Evolutionary conservation across 331 rosid genomes (phyloP), one percentile per base, ranked within the genome.

Genomic region (Malus hybrid): DNA sequence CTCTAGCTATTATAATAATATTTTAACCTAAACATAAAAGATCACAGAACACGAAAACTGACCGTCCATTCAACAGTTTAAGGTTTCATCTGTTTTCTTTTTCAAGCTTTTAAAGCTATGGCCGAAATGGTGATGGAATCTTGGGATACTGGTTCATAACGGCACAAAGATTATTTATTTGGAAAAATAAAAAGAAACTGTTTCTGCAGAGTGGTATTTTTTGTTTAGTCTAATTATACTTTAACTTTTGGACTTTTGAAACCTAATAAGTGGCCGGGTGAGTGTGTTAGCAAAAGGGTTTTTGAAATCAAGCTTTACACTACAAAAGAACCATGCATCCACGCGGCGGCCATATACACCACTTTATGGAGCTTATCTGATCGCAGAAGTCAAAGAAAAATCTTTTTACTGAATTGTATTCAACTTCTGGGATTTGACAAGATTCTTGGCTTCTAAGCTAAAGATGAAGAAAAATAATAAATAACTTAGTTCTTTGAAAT

Each of bases 391-490:
- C 67, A 24, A 62, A 68, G 73, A 33, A 70, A 60, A 60, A 70
- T 77, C 48, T 71, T 52, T 66, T 63, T 69, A 36, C 1, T 44
- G 48, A 58, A 62, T 65, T 70, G 22, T 30, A 66, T 84, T 70
- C 26, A 71, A 71, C 32, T 22, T 16, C 14, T 65, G 72, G 61
- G 83, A 84, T 84, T 75, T 67, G 85, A 81, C 79, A 81, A 75
- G 79, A 84, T 52, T 84, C 88, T 75, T 84, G 70, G 71, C 75
- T 78, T 81, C 78, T 44, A 77, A 73, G 74, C 75, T 64, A 81
- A 81, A 78, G 85, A 75, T 33, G 75, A 72, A 13, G 24, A 19
- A 13, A 34, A 53, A 19, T 29, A 42, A 50, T 10, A 9, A 46
- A 9, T 46, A 16, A 33, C 44, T 4, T 7, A 72, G 29, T 61